Evolutionary conservation across 345 rosid genomes (phyloP), one percentile per base, ranked within the genome.

Genomic region (Gossypium arboreum): DNA sequence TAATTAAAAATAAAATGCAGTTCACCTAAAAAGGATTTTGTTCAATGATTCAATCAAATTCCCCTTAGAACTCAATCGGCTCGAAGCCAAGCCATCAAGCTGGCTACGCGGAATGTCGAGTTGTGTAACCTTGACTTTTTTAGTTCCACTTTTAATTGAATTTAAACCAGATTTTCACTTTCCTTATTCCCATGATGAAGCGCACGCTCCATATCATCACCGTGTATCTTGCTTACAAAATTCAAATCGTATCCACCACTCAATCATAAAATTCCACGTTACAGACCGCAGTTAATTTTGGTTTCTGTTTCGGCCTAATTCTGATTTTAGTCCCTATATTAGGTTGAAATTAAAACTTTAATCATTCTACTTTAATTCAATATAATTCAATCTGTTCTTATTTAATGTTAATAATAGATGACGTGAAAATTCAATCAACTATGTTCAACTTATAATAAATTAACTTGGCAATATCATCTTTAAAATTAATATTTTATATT

Each of bases 191-290:
- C 15, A 0, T 2, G 2, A 1, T 10, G 7, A 17, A 57, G 20
- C 4, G 1, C 51, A 48, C 41, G 41, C 22, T 22, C 71, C 57
- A 8, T 10, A 29, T 65, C 73, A 72, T 9, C 7, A 50, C 74
- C 79, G 65, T 68, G 12, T 3, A 50, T 17, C 4, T 16, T 24
- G 7, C 47, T 20, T 17, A 8, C 5, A 0, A 56, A 15, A 12
- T 7, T 7, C 0, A 3, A 17, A 44, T 44, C 13, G 2, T 11
- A 24, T 55, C 58, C 48, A 1, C 1, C 2, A 41, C 74, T 44
- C 45, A 57, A 25, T n/a, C 22, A 20, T 9, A 54, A 11, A 12
- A 16, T 10, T 55, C 74, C 82, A 76, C 71, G 77, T 59, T 73
- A 68, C 12, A 1, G 1, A 1, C 11, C 1, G 22, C 47, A 41